Percentiles rank a stretch among this genome's conserved stretches.
phyloP scores from a whole-genome alignment of 2,329 filamentous ascomycete genomes.

The Lasiodiplodia gonubiensis region DNA sequence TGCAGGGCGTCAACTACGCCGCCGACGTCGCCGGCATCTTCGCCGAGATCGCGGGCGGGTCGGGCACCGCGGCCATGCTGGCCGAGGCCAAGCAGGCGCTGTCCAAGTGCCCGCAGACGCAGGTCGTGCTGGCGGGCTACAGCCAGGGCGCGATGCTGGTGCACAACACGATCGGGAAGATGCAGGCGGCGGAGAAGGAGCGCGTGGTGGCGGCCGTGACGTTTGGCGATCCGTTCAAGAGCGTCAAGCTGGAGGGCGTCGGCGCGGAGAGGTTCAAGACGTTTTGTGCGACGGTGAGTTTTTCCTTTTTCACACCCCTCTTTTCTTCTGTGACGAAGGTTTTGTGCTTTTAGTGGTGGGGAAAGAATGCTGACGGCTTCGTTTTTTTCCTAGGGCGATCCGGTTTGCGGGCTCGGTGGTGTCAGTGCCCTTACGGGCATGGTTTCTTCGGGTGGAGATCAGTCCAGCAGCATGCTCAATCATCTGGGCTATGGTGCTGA shows the following conservation, averaged over 20 bases:
- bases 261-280: conserved; percentile 16
- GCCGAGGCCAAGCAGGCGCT: conserved; percentile 44
- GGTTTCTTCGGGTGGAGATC: conserved; percentile 17
- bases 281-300: conserved; percentile 22
- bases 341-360: neutral
- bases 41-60: conserved; percentile 11
- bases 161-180: conserved; percentile 30
- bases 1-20: conserved; percentile 62
- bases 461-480: conserved; percentile 12
- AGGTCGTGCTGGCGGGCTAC: conserved; percentile 56
- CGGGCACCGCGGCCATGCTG: conserved; percentile 49
- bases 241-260: conserved; percentile 4
- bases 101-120: conserved; percentile 52
- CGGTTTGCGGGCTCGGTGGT: conserved; percentile 18
- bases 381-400: neutral
- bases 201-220: conserved; percentile 38
- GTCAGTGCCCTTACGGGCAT: conserved; percentile 6
- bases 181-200: neutral
- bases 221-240: conserved; percentile 45
- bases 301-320: accelerated
- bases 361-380: neutral
- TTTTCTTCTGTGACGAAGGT: no score
- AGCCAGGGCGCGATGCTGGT: conserved; percentile 44
- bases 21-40: conserved; percentile 47
- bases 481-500: conserved; percentile 24